phyloP scores from a whole-genome alignment of 768 basidiomycete species.

The Hericium coralloides region DNA sequence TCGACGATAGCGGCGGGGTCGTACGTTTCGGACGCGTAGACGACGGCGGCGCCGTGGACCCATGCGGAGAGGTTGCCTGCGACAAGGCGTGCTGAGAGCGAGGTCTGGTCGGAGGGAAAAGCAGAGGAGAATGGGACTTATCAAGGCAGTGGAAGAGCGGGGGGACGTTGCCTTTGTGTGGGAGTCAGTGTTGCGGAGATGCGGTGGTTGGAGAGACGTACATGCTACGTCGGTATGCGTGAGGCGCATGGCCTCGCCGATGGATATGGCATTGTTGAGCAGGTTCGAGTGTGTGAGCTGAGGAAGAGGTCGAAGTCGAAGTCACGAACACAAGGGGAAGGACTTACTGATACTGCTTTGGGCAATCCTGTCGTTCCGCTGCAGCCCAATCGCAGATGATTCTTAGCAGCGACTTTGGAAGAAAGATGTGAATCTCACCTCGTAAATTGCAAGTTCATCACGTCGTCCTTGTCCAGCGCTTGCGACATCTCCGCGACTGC shows the following conservation, averaged over 20 bases:
- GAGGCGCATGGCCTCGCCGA: conserved; percentile 64
- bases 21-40: conserved; percentile 64
- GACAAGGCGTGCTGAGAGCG: conserved; percentile 48
- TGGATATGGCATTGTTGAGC: conserved; percentile 67
- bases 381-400: neutral
- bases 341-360: conserved; percentile 72
- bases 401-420: no score
- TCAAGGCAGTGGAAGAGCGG: conserved; percentile 88
- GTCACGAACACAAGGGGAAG: neutral
- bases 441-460: conserved; percentile 81
- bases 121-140: conserved; percentile 34
- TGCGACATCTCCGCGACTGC: conserved; percentile 33
- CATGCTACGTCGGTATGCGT: conserved; percentile 61
- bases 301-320: neutral
- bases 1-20: conserved; percentile 62
- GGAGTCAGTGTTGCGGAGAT: conserved; percentile 1
- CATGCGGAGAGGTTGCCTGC: conserved; percentile 74
- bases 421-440: conserved; percentile 35
- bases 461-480: conserved; percentile 49
- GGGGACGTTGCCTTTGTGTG: conserved; percentile 60
- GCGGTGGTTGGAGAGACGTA: conserved; percentile 23
- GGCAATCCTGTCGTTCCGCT: conserved; percentile 78
- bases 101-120: neutral
- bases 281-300: conserved; percentile 75
- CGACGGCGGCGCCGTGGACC: conserved; percentile 63